These are phyloP conservation scores for Incumbomyces lentus DNA, from an alignment of 2,329 filamentous ascomycete species.

Conservation along the genomic window DNA sequence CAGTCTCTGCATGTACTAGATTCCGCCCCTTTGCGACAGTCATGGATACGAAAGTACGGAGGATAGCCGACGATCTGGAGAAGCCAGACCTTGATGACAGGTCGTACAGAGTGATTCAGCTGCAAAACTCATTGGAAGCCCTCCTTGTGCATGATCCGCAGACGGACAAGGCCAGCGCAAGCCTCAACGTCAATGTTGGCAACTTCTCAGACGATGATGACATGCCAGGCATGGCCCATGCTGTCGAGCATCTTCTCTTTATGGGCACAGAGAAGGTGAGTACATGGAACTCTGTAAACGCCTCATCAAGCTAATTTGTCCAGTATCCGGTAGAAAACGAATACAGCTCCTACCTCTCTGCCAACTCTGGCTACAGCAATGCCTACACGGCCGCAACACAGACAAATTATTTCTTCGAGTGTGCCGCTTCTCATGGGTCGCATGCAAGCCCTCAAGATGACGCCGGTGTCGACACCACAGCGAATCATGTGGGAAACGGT, in stretches of 20 bases:
- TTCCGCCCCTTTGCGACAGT: conserved; percentile 16
- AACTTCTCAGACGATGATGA: conserved; percentile 86
- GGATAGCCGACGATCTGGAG: conserved; percentile 62
- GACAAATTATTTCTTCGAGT: conserved; percentile 97
- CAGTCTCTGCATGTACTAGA: background rate
- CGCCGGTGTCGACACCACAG: conserved; percentile 5
- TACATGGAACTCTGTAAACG: background rate
- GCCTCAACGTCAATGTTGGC: conserved; percentile 90
- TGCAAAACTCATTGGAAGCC: conserved; percentile 80
- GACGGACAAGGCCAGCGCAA: conserved; percentile 92
- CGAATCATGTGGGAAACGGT: conserved; percentile 13
- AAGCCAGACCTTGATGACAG: conserved; percentile 78
- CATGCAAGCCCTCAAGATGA: conserved; percentile 21
- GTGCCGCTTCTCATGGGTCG: conserved; percentile 62
- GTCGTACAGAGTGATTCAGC: conserved; percentile 72
- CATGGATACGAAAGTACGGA: conserved; percentile 20
- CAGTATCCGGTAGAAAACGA: conserved; percentile 88
- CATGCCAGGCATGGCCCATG: conserved; percentile 91
- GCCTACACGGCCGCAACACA: conserved; percentile 88
- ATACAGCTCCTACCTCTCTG: conserved; percentile 84
- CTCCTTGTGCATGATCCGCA: conserved; percentile 87
- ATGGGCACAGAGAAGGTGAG: conserved; percentile 91
- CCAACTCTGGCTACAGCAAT: conserved; percentile 85
- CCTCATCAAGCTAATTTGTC: conserved; percentile 8
- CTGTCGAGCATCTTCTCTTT: conserved; percentile 90